Base-by-base conservation (phyloP, 2,329 filamentous ascomycete genomes). In the Penicillium occitanis region DNA sequence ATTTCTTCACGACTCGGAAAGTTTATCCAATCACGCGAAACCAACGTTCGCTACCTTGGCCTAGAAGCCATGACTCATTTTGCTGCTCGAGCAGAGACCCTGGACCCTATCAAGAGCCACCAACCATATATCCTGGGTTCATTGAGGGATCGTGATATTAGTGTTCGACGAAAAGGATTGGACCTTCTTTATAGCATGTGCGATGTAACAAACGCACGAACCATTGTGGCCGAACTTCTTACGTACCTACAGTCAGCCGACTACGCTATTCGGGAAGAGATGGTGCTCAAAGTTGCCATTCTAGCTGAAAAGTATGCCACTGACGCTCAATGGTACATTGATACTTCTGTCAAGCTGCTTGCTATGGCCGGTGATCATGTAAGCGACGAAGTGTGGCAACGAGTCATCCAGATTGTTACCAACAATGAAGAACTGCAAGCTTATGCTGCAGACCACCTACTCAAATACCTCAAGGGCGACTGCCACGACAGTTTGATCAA, bases 141-240 rank as follows among this genome's bases (percentile, higher is more conserved):
- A 0, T 83, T 99, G 51, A 92, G 95, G 75, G 95, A 99, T 76
- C 87, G 95, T 67, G 95, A 99, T 78, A 99, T 99, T 73, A 98
- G 94, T 75, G 95, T 99, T 55, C 89, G 96, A 68, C 88, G 95
- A 71, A 98, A 99, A 80, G 95, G 94, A 67, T 85, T 99, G 58
- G 96, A 99, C 79, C 82, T 99, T 65, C 86, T 99, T 40, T 99
- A 99, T 86, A 99, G 95, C 87, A 99, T 99, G 95, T 99, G 96
- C 78, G 95, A 99, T 79, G 87, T 91, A 40, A 90, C 90, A n/a
- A 99, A 99, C 78, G 93, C 95, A 7, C 91, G 92, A 70, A 89
- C 92, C 10, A 96, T 99, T 70, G 95, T 99, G 46, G 90, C 91
- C 67, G 95, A 99, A 80, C 88, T 99, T 61, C 81, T 99, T 63